phyloP scores from a whole-genome alignment of 192 early-diverging fungal genomes.

The Ramicandelaber brevisporus region DNA sequence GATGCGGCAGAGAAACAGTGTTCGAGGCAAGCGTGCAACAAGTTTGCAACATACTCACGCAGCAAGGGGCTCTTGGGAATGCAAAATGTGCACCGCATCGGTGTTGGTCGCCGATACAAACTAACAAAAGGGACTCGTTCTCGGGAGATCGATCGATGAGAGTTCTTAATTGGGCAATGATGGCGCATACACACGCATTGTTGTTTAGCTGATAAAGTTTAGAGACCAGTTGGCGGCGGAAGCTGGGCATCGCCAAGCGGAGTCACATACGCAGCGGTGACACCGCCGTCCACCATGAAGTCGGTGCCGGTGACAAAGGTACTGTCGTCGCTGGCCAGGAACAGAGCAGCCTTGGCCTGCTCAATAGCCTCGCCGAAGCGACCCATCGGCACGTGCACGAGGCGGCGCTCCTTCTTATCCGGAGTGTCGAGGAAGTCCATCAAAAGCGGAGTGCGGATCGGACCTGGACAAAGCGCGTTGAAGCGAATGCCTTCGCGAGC shows the following conservation, averaged over 20 bases:
- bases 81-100: no score
- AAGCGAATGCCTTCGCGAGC: conserved; percentile 68
- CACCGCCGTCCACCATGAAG: conserved; percentile 56
- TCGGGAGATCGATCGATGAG: no score
- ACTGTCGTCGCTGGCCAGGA: conserved; percentile 55
- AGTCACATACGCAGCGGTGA: conserved; percentile 43
- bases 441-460: conserved; percentile 46
- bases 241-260: not conserved
- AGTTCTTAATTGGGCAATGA: no score
- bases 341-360: conserved; percentile 55
- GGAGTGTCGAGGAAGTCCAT: conserved; percentile 66
- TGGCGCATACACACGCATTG: no score
- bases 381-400: conserved; percentile 61
- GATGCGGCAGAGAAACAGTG: no score
- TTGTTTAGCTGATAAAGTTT: no score
- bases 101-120: no score
- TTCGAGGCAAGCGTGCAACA: no score
- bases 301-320: conserved; percentile 61
- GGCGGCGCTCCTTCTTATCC: conserved; percentile 54
- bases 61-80: no score
- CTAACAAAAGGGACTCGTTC: no score
- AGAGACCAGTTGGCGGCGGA: not conserved
- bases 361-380: conserved; percentile 70
- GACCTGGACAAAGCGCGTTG: conserved; percentile 62
- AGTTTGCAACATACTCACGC: no score